These are phyloP conservation scores for Panellus pusillus DNA, from an alignment of 768 basidiomycete genomes.

Conservation along the genomic window DNA sequence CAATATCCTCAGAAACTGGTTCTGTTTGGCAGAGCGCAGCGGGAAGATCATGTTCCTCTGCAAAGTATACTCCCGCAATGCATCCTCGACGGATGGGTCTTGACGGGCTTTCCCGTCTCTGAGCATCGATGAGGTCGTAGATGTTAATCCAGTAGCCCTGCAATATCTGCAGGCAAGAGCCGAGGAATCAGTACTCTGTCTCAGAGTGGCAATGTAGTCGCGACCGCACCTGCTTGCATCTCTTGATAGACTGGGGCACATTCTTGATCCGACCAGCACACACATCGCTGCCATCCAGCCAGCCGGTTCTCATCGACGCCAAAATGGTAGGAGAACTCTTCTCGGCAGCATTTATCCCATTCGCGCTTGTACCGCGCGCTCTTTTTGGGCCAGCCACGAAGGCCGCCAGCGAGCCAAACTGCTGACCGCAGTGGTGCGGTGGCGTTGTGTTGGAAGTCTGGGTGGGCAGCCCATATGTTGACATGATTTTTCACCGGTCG, in stretches of 20 bases:
- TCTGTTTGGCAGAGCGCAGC: conserved; percentile 10
- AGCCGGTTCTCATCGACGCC: conserved; percentile 12
- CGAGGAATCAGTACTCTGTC: neutral
- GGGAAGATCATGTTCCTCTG: conserved; percentile 12
- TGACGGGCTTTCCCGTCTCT: conserved; percentile 12
- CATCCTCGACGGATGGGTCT: conserved; percentile 7
- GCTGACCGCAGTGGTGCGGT: conserved; percentile 5
- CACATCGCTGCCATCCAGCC: conserved; percentile 22
- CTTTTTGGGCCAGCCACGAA: conserved; percentile 5
- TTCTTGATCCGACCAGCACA: neutral
- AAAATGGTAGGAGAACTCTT: conserved; percentile 14
- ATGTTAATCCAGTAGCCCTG: conserved; percentile 17
- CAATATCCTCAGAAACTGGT: conserved; percentile 16
- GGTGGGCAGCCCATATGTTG: conserved; percentile 8
- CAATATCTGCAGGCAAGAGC: neutral
- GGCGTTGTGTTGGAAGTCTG: conserved; percentile 14
- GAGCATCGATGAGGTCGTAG: conserved; percentile 16
- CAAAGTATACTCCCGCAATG: conserved; percentile 5
- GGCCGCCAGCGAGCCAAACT: conserved; percentile 18
- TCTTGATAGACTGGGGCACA: conserved; percentile 12
- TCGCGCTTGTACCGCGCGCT: conserved; percentile 2
- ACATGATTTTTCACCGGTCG: conserved; percentile 3
- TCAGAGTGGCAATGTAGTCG: neutral
- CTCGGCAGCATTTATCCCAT: conserved; percentile 13
- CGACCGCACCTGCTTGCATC: conserved; percentile 18